Conservation (phyloP, 73 alveolate species). For the Durusdinium trenchii region DNA sequence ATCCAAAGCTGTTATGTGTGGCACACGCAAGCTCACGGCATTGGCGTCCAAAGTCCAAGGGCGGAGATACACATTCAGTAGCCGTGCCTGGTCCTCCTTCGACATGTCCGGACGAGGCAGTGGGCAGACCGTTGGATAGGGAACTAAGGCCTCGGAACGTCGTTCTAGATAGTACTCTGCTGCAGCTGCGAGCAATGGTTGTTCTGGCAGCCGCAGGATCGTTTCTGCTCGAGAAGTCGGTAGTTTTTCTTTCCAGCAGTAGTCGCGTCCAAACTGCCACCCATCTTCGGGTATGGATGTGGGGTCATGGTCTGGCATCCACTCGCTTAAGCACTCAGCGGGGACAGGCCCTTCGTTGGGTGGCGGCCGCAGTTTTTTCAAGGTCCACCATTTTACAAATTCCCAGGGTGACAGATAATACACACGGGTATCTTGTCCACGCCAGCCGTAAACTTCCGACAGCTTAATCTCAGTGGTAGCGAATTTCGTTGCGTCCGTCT, state of each 20-base stretch:
- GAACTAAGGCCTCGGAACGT: background rate
- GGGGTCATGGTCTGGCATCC: background rate
- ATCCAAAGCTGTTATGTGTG: background rate
- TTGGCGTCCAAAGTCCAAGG: background rate
- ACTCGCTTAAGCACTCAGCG: background rate
- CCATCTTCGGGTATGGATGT: background rate
- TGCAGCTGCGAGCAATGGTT: too few species aligned
- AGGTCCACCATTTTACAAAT: background rate
- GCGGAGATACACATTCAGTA: background rate
- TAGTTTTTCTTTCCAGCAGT: background rate
- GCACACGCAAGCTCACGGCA: background rate
- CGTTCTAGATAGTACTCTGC: too few species aligned
- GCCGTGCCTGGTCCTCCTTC: background rate
- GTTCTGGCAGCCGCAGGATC: background rate
- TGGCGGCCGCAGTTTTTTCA: background rate
- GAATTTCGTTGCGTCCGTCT: background rate
- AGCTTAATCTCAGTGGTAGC: background rate
- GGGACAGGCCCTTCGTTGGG: background rate
- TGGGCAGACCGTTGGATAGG: background rate
- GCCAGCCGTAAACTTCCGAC: background rate
- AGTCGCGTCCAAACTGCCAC: background rate
- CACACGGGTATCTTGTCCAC: background rate
- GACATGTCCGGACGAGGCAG: background rate
- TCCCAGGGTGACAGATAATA: background rate
- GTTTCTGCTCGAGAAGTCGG: background rate